phyloP scores from a whole-genome alignment of 768 basidiomycete genomes.

The Dictyophora rubrovolvata region DNA sequence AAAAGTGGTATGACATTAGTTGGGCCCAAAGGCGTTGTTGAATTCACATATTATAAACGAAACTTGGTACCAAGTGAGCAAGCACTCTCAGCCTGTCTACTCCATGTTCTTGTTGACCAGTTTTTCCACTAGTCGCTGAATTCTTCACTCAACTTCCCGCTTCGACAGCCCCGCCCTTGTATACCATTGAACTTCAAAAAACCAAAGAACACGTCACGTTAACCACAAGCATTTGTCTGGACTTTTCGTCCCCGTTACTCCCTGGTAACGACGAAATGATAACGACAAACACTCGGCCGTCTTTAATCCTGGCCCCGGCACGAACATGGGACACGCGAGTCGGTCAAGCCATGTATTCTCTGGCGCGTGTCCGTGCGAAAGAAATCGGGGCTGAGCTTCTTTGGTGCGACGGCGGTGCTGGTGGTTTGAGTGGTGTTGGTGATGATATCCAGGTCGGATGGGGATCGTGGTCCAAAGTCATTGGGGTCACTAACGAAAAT shows the following conservation, averaged over 20 bases:
- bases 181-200: conserved; percentile 26
- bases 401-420: conserved; percentile 76
- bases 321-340: conserved; percentile 69
- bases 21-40: conserved; percentile 24
- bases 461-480: conserved; percentile 57
- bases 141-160: conserved; percentile 57
- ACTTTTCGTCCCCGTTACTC: conserved; percentile 48
- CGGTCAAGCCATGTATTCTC: conserved; percentile 71
- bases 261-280: conserved; percentile 25
- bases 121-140: conserved; percentile 51
- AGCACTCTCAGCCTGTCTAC: not conserved
- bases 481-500: conserved; percentile 52
- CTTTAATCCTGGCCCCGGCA: conserved; percentile 71
- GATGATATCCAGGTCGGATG: conserved; percentile 58
- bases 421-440: conserved; percentile 65
- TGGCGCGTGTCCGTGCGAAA: conserved; percentile 61
- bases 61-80: conserved; percentile 70
- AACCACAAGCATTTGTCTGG: conserved; percentile 72
- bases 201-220: conserved; percentile 44
- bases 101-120: conserved; percentile 5
- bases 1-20: conserved; percentile 62
- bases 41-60: conserved; percentile 60
- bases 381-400: conserved; percentile 58
- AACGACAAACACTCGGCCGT: conserved; percentile 44
- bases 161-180: conserved; percentile 20